phyloP scores from a whole-genome alignment of 2,329 filamentous ascomycete genomes.

The Raffaelea ambrosiae region DNA sequence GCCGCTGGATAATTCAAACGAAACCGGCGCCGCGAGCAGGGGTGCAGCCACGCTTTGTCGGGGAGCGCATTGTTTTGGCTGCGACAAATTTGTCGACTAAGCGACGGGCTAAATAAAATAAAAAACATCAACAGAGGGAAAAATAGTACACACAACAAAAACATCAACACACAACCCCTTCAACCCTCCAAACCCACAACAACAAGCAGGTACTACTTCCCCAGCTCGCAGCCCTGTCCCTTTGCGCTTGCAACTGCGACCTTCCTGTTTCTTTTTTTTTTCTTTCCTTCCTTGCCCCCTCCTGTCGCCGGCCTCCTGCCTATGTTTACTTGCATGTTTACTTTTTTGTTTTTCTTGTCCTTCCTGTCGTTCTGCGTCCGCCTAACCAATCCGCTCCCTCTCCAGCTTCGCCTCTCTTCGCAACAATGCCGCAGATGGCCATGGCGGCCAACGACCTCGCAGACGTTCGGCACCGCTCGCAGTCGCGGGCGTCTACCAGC shows the following conservation, averaged over 20 bases:
- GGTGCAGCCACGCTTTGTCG: neutral
- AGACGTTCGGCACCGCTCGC: conserved; percentile 40
- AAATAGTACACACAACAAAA: conserved; percentile 6
- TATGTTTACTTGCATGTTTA: neutral
- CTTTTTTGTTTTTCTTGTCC: neutral
- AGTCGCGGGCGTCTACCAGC: conserved; percentile 47
- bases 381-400: conserved; percentile 1
- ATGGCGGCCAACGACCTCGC: conserved; percentile 21
- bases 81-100: conserved; percentile 1
- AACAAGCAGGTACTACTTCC: neutral
- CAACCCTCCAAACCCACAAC: neutral
- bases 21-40: no score
- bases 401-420: neutral
- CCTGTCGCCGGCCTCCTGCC: neutral
- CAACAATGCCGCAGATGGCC: conserved; percentile 17
- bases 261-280: neutral
- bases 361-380: conserved; percentile 2
- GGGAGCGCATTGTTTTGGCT: conserved; percentile 9
- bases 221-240: neutral
- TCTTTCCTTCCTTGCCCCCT: neutral
- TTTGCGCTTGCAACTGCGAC: neutral
- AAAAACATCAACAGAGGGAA: conserved; percentile 9
- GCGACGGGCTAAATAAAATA: conserved; percentile 3
- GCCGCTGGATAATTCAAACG: conserved; percentile 11
- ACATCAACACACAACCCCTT: conserved; percentile 8